phyloP scores from a whole-genome alignment of 164 flowering plant species.

The Magnolia changhungtana region DNA sequence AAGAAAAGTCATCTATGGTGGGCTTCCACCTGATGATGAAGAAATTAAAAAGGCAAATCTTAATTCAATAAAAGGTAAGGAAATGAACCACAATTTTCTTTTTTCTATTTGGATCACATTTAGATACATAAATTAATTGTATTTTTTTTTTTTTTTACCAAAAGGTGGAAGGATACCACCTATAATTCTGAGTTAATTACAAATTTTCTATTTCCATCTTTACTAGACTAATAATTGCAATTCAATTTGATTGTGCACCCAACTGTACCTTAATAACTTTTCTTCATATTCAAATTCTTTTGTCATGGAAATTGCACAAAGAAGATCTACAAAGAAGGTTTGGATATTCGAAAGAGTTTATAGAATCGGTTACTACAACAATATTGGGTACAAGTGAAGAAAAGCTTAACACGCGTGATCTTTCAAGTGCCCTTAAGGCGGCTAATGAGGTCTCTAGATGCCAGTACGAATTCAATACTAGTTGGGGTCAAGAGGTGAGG shows the following conservation, averaged over 20 bases:
- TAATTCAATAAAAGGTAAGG: neutral
- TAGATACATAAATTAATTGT: neutral
- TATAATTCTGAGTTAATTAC: neutral
- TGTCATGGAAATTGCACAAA: no score
- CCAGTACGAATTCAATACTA: neutral
- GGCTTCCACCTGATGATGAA: neutral
- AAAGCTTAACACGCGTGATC: neutral
- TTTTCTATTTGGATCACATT: neutral
- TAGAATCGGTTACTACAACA: neutral
- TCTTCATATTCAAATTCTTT: neutral
- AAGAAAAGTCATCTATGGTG: neutral
- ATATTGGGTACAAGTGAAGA: neutral
- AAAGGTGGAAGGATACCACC: neutral
- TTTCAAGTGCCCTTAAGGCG: neutral
- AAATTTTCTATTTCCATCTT: neutral
- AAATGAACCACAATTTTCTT: neutral
- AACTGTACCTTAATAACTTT: neutral
- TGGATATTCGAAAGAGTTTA: neutral
- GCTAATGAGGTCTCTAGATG: neutral
- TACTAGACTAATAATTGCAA: neutral
- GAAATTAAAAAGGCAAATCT: neutral
- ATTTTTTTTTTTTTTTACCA: neutral
- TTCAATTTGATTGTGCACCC: neutral
- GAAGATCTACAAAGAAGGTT: neutral
- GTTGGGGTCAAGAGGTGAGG: neutral